Percentiles rank a stretch among this genome's conserved stretches.
These are phyloP conservation scores for Brasilioporus rufonigricans DNA, from an alignment of 768 basidiomycete genomes.

Conservation along the genomic window DNA sequence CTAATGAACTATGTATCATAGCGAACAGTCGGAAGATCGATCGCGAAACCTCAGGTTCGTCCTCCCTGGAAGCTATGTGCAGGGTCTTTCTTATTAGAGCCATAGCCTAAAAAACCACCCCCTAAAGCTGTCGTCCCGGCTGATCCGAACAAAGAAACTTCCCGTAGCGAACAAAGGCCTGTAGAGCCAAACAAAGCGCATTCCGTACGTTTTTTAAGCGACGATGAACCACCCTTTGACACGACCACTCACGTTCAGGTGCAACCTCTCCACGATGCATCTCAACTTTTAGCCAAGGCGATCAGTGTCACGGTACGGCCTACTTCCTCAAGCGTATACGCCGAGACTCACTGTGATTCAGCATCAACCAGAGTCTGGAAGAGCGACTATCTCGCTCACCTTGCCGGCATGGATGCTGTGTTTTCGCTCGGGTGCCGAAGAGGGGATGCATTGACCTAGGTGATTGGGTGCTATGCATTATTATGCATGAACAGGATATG, in stretches of 20 bases:
- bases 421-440: not conserved
- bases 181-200: not conserved
- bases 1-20: not conserved
- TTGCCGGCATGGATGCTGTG: slow-evolving; percentile 3
- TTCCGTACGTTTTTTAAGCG: not conserved
- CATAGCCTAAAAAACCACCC: not conserved
- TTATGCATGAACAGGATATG: not conserved
- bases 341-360: not conserved
- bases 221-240: not conserved
- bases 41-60: not conserved
- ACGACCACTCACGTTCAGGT: not conserved
- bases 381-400: not conserved
- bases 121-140: not conserved
- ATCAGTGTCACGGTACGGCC: not conserved
- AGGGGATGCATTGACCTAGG: not conserved
- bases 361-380: not conserved
- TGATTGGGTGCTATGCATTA: not conserved
- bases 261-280: not conserved
- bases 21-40: not conserved
- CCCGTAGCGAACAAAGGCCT: not conserved
- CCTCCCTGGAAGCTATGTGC: not conserved
- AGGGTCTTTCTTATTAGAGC: not conserved
- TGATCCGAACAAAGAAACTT: not conserved
- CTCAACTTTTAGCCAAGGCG: not conserved
- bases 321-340: not conserved